These are phyloP conservation scores for Truncatella angustata DNA, from an alignment of 2,329 filamentous ascomycete genomes.

Conservation along the genomic window DNA sequence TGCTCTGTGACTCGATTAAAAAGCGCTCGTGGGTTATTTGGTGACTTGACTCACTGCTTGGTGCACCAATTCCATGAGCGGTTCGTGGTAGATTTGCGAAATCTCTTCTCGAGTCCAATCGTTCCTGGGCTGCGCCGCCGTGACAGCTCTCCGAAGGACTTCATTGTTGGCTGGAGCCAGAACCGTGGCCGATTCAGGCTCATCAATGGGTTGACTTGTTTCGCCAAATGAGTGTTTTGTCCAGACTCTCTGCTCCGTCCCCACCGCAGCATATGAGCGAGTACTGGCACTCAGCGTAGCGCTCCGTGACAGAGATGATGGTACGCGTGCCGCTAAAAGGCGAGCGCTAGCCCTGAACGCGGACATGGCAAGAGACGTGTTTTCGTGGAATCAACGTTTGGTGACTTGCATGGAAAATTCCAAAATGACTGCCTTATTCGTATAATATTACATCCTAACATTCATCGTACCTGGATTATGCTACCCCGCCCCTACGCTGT, in stretches of 20 bases:
- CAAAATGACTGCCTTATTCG: too few relatives aligned
- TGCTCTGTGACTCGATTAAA: constrained; percentile 51
- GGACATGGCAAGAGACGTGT: neutral
- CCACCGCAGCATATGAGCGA: constrained; percentile 4
- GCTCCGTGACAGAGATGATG: neutral
- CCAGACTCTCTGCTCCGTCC: neutral
- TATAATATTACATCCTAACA: too few relatives aligned
- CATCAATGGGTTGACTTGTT: neutral
- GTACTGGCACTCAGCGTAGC: neutral
- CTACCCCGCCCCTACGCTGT: neutral
- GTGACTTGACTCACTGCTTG: constrained; percentile 60
- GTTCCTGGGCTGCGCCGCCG: constrained; percentile 60
- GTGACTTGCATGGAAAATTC: too few relatives aligned
- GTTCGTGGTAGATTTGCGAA: constrained; percentile 75
- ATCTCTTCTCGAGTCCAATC: constrained; percentile 84
- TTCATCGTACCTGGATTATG: too few relatives aligned
- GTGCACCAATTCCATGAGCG: constrained; percentile 75
- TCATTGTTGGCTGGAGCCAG: neutral
- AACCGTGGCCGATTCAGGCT: neutral
- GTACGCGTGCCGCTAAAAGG: constrained; percentile 1
- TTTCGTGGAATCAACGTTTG: too few relatives aligned
- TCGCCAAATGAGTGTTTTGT: neutral
- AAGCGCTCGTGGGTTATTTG: neutral
- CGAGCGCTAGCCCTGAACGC: neutral
- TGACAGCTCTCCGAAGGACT: constrained; percentile 52